These are phyloP conservation scores for Bryopsis sp. DNA, from an alignment of 139 green algal genomes.

Conservation along the genomic window DNA sequence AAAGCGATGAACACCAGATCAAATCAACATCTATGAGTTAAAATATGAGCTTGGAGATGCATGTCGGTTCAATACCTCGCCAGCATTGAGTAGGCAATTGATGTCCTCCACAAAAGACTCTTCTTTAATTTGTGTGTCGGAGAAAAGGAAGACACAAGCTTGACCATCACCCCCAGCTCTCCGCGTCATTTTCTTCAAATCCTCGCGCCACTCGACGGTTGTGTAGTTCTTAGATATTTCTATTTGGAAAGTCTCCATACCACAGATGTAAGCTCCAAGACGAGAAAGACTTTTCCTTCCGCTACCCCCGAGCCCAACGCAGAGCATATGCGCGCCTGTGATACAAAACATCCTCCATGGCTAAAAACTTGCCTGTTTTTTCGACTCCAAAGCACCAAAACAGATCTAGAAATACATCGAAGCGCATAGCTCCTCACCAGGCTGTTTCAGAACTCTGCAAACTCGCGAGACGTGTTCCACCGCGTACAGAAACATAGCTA, in stretches of 20 bases:
- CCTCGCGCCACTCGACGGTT: constrained; percentile 24
- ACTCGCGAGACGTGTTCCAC: too few relatives aligned
- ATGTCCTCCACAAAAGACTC: constrained; percentile 40
- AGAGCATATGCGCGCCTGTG: constrained; percentile 45
- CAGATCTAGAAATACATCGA: background rate
- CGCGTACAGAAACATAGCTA: too few relatives aligned
- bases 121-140: constrained; percentile 33
- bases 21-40: too few relatives aligned
- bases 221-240: constrained; percentile 35
- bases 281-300: constrained; percentile 39
- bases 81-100: constrained; percentile 32
- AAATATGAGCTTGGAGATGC: too few relatives aligned
- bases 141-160: constrained; percentile 33
- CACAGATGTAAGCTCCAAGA: constrained; percentile 47
- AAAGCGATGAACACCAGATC: too few relatives aligned
- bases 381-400: background rate
- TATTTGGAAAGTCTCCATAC: constrained; percentile 54
- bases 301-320: constrained; percentile 49
- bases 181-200: constrained; percentile 24
- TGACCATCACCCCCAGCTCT: constrained; percentile 26
- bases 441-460: constrained; percentile 32
- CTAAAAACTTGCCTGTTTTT: background rate
- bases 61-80: too few relatives aligned
- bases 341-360: background rate
- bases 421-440: too few relatives aligned